Base-by-base conservation (phyloP, 2,329 filamentous ascomycete species). In the Cordyceps farinosa region DNA sequence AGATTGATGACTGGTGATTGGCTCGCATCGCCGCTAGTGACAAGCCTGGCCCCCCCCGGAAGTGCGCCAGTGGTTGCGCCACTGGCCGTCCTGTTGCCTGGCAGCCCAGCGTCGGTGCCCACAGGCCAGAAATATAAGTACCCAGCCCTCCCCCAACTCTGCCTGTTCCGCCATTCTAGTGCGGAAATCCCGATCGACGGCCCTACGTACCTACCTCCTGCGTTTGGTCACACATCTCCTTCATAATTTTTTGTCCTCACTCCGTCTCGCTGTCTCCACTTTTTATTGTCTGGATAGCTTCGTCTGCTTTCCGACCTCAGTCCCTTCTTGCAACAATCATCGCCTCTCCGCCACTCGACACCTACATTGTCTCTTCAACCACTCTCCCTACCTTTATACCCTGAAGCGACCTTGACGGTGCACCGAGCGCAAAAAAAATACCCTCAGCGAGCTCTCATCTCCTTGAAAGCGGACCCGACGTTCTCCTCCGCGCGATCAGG, bases 161-260 rank as follows among this genome's bases (percentile, higher is more conserved):
- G 78, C 71, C 74, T 74, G 75, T 78, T 80, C 78, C 72, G 75
- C 77, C 73, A 73, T 72, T 79, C 76, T 78, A 77, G 81, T 78
- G 80, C 77, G 80, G 81, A 84, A 83, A 77, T 79, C 76, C 79
- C 80, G 80, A 84, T 80, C 79, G 76, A 79, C 77, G 78, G 80
- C 80, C 80, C 72, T 81, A 78, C 79, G 79, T 80, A 81, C 74
- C 75, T 75, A 73, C 77, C 76, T 74, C 74, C 73, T 74, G 73
- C 78, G 78, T 81, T 75, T 64, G 57, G 71, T 79, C 79, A 76
- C 77, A 74, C 69, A 70, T 68, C 22, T 64, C 63, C 70, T 73
- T 73, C 72, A 72, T 70, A 74, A 74, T 74, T 72, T 71, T 70
- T 73, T 69, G 69, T 71, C 70, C 50, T 55, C 54, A 29, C 45